phyloP scores from a whole-genome alignment of 2,329 filamentous ascomycete genomes.

The Cytospora leucostoma region DNA sequence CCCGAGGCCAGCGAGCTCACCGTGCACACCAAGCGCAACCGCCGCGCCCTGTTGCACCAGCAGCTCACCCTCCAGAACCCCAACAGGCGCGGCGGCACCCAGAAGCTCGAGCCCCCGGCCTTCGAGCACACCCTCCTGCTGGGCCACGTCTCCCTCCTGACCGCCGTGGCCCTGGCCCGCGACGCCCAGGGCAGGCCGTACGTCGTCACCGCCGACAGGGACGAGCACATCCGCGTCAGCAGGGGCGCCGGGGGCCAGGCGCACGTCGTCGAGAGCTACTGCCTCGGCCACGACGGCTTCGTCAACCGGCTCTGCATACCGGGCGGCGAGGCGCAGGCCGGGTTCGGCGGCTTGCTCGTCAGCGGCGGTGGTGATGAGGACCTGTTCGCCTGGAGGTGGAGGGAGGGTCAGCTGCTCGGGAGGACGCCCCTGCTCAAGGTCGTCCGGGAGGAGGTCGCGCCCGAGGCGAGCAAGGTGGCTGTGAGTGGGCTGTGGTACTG shows the following conservation, averaged over 20 bases:
- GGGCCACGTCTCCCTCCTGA: conserved; percentile 94
- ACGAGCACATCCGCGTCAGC: conserved; percentile 83
- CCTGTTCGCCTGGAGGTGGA: conserved; percentile 84
- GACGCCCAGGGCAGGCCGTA: conserved; percentile 46
- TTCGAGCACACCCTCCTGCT: conserved; percentile 81
- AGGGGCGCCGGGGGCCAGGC: conserved; percentile 73
- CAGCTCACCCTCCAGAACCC: conserved; percentile 44
- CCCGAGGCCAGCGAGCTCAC: conserved; percentile 60
- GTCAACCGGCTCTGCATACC: conserved; percentile 75
- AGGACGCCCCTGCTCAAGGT: conserved; percentile 54
- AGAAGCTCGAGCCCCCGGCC: conserved; percentile 41
- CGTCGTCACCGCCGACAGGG: conserved; percentile 58
- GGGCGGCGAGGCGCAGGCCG: conserved; percentile 40
- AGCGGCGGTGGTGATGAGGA: conserved; percentile 85
- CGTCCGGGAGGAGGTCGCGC: conserved; percentile 41
- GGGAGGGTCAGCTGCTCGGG: conserved; percentile 52
- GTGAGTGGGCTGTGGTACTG: conserved; percentile 47
- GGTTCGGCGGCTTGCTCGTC: conserved; percentile 63
- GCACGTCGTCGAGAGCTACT: conserved; percentile 86
- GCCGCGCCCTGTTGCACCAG: conserved; percentile 61
- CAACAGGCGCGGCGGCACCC: conserved; percentile 24
- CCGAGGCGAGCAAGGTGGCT: conserved; percentile 46
- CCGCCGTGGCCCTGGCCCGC: conserved; percentile 64
- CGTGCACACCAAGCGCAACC: conserved; percentile 66
- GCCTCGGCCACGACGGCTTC: conserved; percentile 85